A percentile compares a stretch with the other conserved stretches of the same genome.
phyloP scores from a whole-genome alignment of 169 alveolate genomes.

The Cryptosporidium meleagridis region DNA sequence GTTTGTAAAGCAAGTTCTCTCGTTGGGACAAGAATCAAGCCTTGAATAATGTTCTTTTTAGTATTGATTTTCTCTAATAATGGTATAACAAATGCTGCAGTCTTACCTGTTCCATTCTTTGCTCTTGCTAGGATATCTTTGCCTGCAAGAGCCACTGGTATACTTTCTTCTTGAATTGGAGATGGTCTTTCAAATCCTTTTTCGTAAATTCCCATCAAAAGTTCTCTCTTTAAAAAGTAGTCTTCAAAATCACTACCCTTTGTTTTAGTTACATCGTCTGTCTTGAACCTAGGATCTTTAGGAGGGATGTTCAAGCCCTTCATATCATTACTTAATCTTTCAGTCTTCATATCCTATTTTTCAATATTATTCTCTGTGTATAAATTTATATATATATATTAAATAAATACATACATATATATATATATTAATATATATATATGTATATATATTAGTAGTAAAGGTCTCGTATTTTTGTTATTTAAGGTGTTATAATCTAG shows the following conservation, averaged over 20 bases:
- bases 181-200: conserved; percentile 98
- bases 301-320: conserved; percentile 70
- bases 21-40: conserved; percentile 95
- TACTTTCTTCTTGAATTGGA: conserved; percentile 98
- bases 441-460: background rate
- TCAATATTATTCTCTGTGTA: background rate
- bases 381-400: background rate
- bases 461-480: background rate
- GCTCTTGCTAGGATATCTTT: conserved; percentile 98
- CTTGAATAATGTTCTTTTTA: conserved; percentile 82
- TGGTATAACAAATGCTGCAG: conserved; percentile 99
- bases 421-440: background rate
- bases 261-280: conserved; percentile 96
- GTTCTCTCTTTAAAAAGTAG: conserved; percentile 94
- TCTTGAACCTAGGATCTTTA: conserved; percentile 77
- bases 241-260: conserved; percentile 98
- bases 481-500: background rate
- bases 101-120: conserved; percentile 99
- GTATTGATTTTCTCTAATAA: conserved; percentile 91
- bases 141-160: conserved; percentile 97
- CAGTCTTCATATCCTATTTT: conserved; percentile 43
- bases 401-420: background rate
- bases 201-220: conserved; percentile 97
- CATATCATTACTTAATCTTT: conserved; percentile 31
- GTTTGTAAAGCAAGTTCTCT: conserved; percentile 97